A percentile compares a stretch with the other conserved stretches of the same genome.
Evolutionary conservation across 139 green algal species (phyloP).

Genomic region (Zygnema circumcarinatum): DNA sequence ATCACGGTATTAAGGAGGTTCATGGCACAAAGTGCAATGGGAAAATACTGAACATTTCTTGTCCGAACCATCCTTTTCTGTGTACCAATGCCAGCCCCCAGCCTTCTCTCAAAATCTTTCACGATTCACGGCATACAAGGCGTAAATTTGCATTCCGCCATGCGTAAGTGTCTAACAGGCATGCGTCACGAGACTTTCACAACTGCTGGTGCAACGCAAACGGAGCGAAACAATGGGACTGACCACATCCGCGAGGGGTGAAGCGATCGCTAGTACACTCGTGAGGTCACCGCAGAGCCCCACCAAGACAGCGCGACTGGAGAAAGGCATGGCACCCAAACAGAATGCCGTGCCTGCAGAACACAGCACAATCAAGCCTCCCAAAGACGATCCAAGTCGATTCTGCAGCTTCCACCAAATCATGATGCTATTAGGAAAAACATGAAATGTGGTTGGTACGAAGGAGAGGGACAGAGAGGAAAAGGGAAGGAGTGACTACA

Average conservation of each 20-base stretch:
- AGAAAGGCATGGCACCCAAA: background rate
- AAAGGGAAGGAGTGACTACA: no score
- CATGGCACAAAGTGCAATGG: conserved; percentile 6
- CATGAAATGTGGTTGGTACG: no score
- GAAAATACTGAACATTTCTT: conserved; percentile 13
- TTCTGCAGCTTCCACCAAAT: no score
- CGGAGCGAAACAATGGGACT: background rate
- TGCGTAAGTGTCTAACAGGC: no score
- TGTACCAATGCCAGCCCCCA: no score
- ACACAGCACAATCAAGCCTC: background rate
- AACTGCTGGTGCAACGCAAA: no score
- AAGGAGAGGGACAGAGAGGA: no score
- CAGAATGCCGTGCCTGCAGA: background rate
- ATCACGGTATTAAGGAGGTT: conserved; percentile 17
- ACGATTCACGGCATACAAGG: background rate
- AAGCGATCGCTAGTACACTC: background rate
- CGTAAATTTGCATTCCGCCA: no score
- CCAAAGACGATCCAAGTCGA: background rate
- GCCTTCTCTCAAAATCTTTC: no score
- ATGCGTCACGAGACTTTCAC: no score
- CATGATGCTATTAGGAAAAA: no score
- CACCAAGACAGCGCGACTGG: background rate
- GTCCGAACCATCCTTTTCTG: background rate
- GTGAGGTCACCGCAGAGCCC: background rate
- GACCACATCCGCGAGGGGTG: background rate